Percentiles rank a stretch among this genome's conserved stretches.
Conservation (phyloP, 345 rosid species). For the Trapa incisa region DNA sequence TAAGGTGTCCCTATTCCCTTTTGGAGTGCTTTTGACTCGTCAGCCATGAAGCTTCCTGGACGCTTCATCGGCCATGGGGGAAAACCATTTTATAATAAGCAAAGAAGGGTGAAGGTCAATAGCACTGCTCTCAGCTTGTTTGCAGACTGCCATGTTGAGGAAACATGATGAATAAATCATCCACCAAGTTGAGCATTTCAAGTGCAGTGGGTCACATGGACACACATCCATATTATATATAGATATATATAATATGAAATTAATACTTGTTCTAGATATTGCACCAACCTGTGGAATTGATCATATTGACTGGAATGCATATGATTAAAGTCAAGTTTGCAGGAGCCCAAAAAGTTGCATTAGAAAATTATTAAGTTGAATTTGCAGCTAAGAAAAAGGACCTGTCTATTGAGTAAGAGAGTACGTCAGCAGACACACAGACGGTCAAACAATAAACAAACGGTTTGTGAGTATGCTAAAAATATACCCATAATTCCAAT, state of each 20-base stretch:
- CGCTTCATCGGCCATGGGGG: neutral
- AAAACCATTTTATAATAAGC: neutral
- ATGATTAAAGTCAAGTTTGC: neutral
- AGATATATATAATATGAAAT: no score
- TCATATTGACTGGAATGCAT: neutral
- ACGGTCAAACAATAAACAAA: slow-evolving; percentile 3
- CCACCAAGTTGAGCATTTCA: no score
- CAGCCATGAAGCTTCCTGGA: slow-evolving; percentile 8
- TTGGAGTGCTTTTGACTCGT: slow-evolving; percentile 1
- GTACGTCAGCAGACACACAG: neutral
- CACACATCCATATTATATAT: no score
- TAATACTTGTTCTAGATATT: no score
- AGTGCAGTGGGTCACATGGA: no score
- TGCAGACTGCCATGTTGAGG: no score
- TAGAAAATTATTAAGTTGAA: neutral
- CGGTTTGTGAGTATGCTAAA: no score
- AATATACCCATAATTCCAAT: no score
- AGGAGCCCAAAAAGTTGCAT: neutral
- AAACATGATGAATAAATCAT: no score
- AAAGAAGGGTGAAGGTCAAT: no score
- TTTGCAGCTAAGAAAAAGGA: slow-evolving; percentile 1
- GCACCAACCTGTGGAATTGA: neutral
- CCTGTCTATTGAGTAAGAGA: neutral
- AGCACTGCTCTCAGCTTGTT: no score
- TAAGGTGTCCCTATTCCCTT: neutral